Evolutionary conservation across 352 stramenopile genomes (phyloP).

Genomic region (Thalassiosira livingstoniorum): DNA sequence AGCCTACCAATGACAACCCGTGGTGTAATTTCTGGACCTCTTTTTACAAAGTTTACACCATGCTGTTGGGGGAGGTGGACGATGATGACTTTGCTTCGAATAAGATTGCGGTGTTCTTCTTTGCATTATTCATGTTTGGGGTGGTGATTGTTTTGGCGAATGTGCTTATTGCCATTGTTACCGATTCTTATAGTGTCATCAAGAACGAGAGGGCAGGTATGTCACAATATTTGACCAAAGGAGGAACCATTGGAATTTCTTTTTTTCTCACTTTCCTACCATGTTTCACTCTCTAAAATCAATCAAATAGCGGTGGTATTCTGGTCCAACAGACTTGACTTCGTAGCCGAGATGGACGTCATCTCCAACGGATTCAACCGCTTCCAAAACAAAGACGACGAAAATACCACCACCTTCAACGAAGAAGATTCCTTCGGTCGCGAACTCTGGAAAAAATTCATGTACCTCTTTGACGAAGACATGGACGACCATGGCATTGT

Average conservation of each 20-base stretch:
- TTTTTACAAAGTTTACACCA: conserved; percentile 72
- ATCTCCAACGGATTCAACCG: conserved; percentile 66
- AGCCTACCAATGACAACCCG: conserved; percentile 31
- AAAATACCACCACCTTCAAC: background rate
- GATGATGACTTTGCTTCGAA: conserved; percentile 58
- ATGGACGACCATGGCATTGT: conserved; percentile 52
- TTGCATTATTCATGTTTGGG: conserved; percentile 75
- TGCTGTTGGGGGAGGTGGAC: conserved; percentile 80
- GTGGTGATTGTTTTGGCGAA: conserved; percentile 82
- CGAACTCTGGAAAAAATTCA: conserved; percentile 73
- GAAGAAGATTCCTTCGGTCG: conserved; percentile 21
- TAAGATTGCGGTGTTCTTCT: conserved; percentile 54
- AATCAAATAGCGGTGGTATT: conserved; percentile 77
- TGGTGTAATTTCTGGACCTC: conserved; percentile 69
- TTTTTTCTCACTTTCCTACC: conserved; percentile 1
- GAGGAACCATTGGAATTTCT: too few relatives aligned
- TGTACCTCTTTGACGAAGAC: conserved; percentile 78
- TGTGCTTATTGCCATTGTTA: conserved; percentile 81
- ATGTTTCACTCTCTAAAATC: too few relatives aligned
- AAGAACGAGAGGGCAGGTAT: conserved; percentile 72
- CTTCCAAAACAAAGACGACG: conserved; percentile 2
- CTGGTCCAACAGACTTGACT: conserved; percentile 82
- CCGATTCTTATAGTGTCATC: conserved; percentile 82
- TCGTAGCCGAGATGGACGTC: conserved; percentile 83
- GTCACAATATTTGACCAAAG: conserved; percentile 7